These are phyloP conservation scores for Colletotrichum godetiae DNA, from an alignment of 2,329 filamentous ascomycete genomes.

Conservation along the genomic window DNA sequence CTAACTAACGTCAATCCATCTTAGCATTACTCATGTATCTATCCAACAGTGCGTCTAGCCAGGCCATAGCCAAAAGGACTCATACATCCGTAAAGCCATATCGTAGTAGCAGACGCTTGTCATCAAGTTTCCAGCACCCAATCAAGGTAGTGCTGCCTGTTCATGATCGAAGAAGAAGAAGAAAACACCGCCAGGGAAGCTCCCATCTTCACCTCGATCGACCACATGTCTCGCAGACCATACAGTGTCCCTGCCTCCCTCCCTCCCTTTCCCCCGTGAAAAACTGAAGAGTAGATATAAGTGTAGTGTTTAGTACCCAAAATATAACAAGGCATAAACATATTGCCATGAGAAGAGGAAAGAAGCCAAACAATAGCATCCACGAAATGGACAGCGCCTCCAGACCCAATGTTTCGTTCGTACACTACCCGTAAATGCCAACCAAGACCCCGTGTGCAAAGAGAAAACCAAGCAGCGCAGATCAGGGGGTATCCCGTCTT, in stretches of 20 bases:
- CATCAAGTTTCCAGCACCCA: conserved; percentile 22
- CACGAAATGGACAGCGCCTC: conserved; percentile 11
- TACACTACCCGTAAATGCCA: conserved; percentile 17
- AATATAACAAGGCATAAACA: neutral
- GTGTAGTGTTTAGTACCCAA: neutral
- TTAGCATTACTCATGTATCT: conserved; percentile 36
- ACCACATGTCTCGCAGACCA: neutral
- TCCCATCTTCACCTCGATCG: neutral
- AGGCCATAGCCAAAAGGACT: neutral
- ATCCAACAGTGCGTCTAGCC: conserved; percentile 29
- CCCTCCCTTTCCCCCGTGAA: neutral
- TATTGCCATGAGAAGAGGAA: conserved; percentile 7
- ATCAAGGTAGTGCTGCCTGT: neutral
- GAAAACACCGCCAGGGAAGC: conserved; percentile 2
- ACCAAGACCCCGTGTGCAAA: conserved; percentile 4
- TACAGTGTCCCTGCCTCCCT: neutral
- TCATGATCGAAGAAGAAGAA: conserved; percentile 4
- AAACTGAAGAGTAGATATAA: conserved; percentile 4
- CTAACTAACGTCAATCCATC: conserved; percentile 27
- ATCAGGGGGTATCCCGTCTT: conserved; percentile 14
- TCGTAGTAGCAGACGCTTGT: conserved; percentile 21
- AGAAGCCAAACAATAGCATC: conserved; percentile 1
- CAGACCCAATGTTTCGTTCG: conserved; percentile 7
- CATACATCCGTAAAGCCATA: conserved; percentile 16
- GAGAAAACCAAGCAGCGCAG: conserved; percentile 8